phyloP scores from a whole-genome alignment of 2,329 filamentous ascomycete genomes.

The Pestalotiopsis sp. region DNA sequence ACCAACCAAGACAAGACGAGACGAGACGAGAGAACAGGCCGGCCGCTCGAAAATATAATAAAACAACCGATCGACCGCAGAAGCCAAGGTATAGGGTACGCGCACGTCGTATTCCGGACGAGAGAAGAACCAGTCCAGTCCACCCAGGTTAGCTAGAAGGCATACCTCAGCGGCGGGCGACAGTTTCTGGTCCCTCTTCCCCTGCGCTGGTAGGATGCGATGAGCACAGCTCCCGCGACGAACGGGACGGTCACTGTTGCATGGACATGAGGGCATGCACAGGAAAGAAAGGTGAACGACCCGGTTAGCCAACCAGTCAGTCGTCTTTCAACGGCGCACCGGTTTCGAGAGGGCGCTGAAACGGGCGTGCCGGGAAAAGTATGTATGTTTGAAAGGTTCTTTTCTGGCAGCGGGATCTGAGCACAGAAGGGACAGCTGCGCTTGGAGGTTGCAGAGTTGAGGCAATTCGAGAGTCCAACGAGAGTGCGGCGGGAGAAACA shows the following conservation, averaged over 20 bases:
- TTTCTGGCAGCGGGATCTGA: conserved; percentile 6
- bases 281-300: not conserved
- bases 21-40: not conserved
- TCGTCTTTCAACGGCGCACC: not conserved
- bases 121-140: not conserved
- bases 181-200: not conserved
- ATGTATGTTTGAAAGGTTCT: not conserved
- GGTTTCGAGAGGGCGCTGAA: not conserved
- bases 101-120: not conserved
- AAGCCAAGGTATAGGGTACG: not conserved
- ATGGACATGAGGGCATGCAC: not conserved
- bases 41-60: not conserved
- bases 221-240: not conserved
- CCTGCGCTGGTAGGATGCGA: not conserved
- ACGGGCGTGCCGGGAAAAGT: not conserved
- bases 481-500: not conserved
- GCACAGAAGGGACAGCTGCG: not conserved
- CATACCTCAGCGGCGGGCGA: conserved; percentile 1
- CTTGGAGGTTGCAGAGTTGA: not conserved
- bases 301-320: not conserved
- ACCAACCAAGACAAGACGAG: conserved; percentile 8
- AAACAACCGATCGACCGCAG: not conserved
- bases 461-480: not conserved
- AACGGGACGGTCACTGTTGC: not conserved
- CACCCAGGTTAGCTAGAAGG: not conserved